Percentiles rank a stretch among this genome's conserved stretches.
phyloP scores from a whole-genome alignment of 2,329 filamentous ascomycete genomes.

The Bimuria novae-zelandiae region DNA sequence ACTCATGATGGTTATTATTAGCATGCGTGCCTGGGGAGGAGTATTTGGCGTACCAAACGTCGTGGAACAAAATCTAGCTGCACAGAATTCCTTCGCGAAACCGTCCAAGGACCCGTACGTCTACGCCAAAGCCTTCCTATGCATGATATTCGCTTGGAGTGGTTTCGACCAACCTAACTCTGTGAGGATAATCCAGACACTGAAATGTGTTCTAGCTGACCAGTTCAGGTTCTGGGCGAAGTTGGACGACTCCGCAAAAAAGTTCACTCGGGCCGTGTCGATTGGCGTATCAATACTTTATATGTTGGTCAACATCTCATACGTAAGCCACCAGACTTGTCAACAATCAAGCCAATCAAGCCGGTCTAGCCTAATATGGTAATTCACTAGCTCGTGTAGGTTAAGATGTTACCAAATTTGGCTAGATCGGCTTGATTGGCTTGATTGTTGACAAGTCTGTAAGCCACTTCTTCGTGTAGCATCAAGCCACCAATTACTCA shows the following conservation, averaged over 20 bases:
- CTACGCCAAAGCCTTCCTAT: conserved; percentile 50
- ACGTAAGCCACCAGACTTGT: conserved; percentile 49
- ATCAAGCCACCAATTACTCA: neutral
- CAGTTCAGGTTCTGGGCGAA: conserved; percentile 41
- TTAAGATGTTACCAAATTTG: no score
- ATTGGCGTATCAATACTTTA: conserved; percentile 36
- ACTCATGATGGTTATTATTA: conserved; percentile 52
- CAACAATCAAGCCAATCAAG: no score
- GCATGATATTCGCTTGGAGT: conserved; percentile 49
- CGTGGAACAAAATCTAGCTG: conserved; percentile 31
- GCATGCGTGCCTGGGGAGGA: conserved; percentile 27
- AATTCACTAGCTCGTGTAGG: no score
- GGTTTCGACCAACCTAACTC: conserved; percentile 50
- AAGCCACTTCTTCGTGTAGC: no score
- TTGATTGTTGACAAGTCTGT: no score
- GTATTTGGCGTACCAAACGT: conserved; percentile 4
- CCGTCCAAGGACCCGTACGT: conserved; percentile 21
- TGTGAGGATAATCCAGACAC: neutral
- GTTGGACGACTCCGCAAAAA: conserved; percentile 16
- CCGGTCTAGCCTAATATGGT: no score
- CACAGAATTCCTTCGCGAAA: conserved; percentile 24
- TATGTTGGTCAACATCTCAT: conserved; percentile 48
- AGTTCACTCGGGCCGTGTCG: conserved; percentile 9
- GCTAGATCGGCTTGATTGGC: no score
- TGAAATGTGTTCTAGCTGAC: neutral